These are phyloP conservation scores for Anisodus tanguticus DNA, from an alignment of 257 asterid species.

Conservation along the genomic window DNA sequence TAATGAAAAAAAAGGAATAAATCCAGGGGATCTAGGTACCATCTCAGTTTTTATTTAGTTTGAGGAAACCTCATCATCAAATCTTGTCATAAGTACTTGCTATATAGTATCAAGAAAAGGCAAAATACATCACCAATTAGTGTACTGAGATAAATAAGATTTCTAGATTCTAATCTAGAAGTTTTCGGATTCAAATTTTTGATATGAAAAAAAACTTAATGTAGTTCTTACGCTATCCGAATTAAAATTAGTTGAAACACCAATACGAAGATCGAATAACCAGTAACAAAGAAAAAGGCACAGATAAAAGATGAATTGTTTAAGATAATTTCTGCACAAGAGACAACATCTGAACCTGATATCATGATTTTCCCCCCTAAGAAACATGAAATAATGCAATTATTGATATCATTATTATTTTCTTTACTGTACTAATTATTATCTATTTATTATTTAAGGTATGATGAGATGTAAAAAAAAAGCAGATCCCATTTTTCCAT, in stretches of 20 bases:
- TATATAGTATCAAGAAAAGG: slow-evolving; percentile 28
- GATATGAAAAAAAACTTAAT: no score
- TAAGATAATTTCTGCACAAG: slow-evolving; percentile 58
- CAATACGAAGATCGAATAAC: no score
- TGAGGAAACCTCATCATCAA: slow-evolving; percentile 59
- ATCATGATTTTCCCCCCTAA: slow-evolving; percentile 49
- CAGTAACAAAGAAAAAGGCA: slow-evolving; percentile 37
- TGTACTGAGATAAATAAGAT: no score
- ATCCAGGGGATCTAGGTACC: no score
- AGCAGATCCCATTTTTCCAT: slow-evolving; percentile 48
- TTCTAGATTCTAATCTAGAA: no score
- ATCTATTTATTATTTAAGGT: slow-evolving; percentile 6
- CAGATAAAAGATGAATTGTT: slow-evolving; percentile 82
- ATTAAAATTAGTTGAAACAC: no score
- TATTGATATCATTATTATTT: slow-evolving; percentile 26
- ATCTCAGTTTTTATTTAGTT: background rate
- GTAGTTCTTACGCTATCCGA: no score
- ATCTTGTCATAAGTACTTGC: slow-evolving; percentile 59
- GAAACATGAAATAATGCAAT: slow-evolving; percentile 30
- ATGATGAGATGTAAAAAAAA: slow-evolving; percentile 35
- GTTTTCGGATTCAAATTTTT: no score
- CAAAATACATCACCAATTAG: background rate
- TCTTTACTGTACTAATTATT: slow-evolving; percentile 23
- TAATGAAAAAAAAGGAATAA: no score
- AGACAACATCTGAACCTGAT: slow-evolving; percentile 72